Evolutionary conservation across 441 rosid species (phyloP).

Genomic region (Croton laevigatus): DNA sequence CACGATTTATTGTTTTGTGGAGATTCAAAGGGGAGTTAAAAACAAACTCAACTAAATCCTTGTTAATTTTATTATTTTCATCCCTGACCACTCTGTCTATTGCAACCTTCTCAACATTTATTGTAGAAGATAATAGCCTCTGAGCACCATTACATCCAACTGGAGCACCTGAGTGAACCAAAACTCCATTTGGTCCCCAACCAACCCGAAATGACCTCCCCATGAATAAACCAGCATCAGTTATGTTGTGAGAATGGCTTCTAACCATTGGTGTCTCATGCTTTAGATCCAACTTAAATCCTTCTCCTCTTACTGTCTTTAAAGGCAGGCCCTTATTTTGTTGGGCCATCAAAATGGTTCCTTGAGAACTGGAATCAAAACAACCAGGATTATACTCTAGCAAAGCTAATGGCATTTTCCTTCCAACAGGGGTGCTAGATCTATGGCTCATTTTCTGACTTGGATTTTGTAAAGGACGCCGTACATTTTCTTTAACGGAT

Average conservation of each 20-base stretch:
- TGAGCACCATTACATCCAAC: constrained; percentile 50
- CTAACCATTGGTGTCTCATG: constrained; percentile 64
- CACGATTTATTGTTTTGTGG: constrained; percentile 62
- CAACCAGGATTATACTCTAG: constrained; percentile 72
- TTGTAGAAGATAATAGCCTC: constrained; percentile 62
- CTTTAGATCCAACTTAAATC: constrained; percentile 73
- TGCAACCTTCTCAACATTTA: constrained; percentile 79
- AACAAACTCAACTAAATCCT: constrained; percentile 66
- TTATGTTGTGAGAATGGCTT: constrained; percentile 71
- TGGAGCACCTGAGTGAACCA: constrained; percentile 74
- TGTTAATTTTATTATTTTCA: constrained; percentile 59
- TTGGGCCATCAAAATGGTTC: constrained; percentile 74
- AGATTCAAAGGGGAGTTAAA: constrained; percentile 78
- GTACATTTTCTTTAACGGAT: constrained; percentile 41
- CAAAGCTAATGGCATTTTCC: constrained; percentile 77
- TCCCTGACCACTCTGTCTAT: constrained; percentile 78
- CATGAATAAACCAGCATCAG: constrained; percentile 96
- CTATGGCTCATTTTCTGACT: constrained; percentile 47
- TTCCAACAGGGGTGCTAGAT: constrained; percentile 42
- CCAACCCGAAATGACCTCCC: constrained; percentile 97
- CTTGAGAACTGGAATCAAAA: constrained; percentile 47
- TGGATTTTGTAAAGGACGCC: constrained; percentile 44
- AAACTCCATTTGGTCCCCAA: constrained; percentile 97
- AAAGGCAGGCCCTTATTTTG: constrained; percentile 61
- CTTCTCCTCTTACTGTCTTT: constrained; percentile 50